Evolutionary conservation across 2,329 filamentous ascomycete species (phyloP).

Genomic region (Fusarium miscanthi): DNA sequence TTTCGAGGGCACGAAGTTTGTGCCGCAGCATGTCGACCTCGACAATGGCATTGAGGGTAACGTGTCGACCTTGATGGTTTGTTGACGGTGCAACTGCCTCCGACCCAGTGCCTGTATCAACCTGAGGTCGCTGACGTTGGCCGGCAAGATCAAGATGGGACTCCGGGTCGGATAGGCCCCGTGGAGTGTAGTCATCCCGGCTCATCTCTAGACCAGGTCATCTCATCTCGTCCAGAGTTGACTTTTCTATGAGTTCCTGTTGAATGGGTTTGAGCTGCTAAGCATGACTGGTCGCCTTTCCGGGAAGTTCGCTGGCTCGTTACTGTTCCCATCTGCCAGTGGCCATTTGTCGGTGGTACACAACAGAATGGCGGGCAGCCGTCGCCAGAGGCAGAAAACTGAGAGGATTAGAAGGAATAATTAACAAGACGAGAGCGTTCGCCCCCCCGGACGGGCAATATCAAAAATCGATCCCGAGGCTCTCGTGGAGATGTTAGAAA

Average conservation of each 20-base stretch:
- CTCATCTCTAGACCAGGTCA: constrained; percentile 47
- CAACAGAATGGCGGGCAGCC: constrained; percentile 40
- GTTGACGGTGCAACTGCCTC: constrained; percentile 61
- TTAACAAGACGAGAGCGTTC: constrained; percentile 28
- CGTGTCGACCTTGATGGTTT: constrained; percentile 59
- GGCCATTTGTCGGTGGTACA: constrained; percentile 40
- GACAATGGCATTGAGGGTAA: constrained; percentile 58
- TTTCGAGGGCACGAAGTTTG: constrained; percentile 63
- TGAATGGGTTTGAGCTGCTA: constrained; percentile 39
- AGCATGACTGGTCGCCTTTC: constrained; percentile 43
- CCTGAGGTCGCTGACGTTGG: constrained; percentile 59
- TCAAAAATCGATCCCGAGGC: constrained; percentile 42
- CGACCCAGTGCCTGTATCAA: constrained; percentile 62
- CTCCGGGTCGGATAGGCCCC: constrained; percentile 48
- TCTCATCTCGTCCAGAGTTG: constrained; percentile 45
- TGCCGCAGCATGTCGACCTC: constrained; percentile 67
- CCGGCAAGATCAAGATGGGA: constrained; percentile 48
- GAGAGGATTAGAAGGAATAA: constrained; percentile 33
- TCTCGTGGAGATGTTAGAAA: constrained; percentile 44
- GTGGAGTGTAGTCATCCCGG: constrained; percentile 47
- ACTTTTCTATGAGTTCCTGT: constrained; percentile 42
- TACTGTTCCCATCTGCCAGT: constrained; percentile 40
- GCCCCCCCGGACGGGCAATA: constrained; percentile 39
- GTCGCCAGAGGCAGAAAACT: constrained; percentile 34
- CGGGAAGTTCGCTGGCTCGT: constrained; percentile 31